Conservation (phyloP, 129 eudicot species). For the Pseudognaphalium luteoalbum region DNA sequence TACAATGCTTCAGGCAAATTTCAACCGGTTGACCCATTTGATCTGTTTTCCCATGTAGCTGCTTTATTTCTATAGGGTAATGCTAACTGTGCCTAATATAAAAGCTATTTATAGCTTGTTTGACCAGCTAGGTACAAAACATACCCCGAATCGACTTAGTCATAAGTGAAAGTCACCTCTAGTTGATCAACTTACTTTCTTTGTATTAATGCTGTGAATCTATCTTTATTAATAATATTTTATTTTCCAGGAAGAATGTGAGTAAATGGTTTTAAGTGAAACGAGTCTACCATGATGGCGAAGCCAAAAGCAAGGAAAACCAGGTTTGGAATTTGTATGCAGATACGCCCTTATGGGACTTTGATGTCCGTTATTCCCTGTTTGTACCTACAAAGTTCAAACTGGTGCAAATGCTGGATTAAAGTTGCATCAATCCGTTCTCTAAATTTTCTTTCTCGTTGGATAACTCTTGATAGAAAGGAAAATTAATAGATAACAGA, state of each 20-base stretch:
- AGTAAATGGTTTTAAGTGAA: conserved; percentile 18
- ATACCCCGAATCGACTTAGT: not conserved
- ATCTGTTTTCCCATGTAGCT: not conserved
- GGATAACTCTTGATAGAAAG: conserved; percentile 20
- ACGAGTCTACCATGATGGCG: conserved; percentile 1
- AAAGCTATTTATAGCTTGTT: not conserved
- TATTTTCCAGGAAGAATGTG: conserved; percentile 26
- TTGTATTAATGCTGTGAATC: not conserved
- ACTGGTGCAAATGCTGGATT: conserved; percentile 24
- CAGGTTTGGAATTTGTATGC: conserved; percentile 27
- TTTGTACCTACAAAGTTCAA: conserved; percentile 22
- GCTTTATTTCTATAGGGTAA: not conserved
- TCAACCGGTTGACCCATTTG: not conserved
- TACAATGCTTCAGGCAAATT: not conserved
- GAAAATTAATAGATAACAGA: conserved; percentile 26
- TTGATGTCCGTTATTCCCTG: conserved; percentile 11
- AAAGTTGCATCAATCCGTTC: conserved; percentile 13
- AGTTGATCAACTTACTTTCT: not conserved
- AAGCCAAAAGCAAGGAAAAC: conserved; percentile 14
- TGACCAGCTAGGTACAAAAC: not conserved
- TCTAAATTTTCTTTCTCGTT: conserved; percentile 6
- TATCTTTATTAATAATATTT: not conserved
- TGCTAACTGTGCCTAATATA: not conserved
- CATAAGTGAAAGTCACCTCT: not conserved
- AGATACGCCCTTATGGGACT: conserved; percentile 5